Evolutionary conservation across 2,329 filamentous ascomycete genomes (phyloP), one percentile per base, ranked within the genome.

Genomic region (Knoxdaviesia proteae): DNA sequence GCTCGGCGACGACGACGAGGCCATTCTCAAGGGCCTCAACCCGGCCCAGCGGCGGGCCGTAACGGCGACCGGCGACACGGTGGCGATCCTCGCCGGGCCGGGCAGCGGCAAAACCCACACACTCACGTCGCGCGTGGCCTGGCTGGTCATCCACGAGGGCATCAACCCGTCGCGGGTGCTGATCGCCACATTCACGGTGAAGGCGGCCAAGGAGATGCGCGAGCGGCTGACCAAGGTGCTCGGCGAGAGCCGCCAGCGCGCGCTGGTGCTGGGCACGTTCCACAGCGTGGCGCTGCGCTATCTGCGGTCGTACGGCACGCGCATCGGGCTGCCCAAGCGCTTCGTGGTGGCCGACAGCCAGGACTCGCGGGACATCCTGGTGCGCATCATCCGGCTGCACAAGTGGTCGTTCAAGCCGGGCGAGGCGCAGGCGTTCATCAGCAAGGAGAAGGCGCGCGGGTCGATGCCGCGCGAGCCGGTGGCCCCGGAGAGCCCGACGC

Each of bases 151-250:
- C 41, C 67, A 80, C 51, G 63, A 74, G 50, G 74, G 77, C 37
- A 73, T 84, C 51, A 71, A 74, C 44, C 88, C 88, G 53, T 76
- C 81, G 62, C 84, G 94, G 61, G 77, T 96, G 52, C 77, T 98
- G 46, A 88, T 94, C 46, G 90, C 88, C 47, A 96, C 88, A 0
- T 98, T 98, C 55, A 98, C 90, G 2, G 86, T 94, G 57, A 96
- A 96, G 58, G 87, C 90, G 1, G 84, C 87, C 11, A 73, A 66
- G 11, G 88, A 96, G 62, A 98, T 98, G 88, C 84, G 86, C 53
- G 77, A 84, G 53, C 74, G 88, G 6, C 83, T 96, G 44, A 75
- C 77, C 0, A 78, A 71, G 45, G 69, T 83, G n/a, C 67, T 96
- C n/a, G 86, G 86, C 1, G 71, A 80, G 46, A 77, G 77, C 5